Evolutionary conservation across 495 filamentous ascomycete species (phyloP).

Genomic region (Arthonia radiata): DNA sequence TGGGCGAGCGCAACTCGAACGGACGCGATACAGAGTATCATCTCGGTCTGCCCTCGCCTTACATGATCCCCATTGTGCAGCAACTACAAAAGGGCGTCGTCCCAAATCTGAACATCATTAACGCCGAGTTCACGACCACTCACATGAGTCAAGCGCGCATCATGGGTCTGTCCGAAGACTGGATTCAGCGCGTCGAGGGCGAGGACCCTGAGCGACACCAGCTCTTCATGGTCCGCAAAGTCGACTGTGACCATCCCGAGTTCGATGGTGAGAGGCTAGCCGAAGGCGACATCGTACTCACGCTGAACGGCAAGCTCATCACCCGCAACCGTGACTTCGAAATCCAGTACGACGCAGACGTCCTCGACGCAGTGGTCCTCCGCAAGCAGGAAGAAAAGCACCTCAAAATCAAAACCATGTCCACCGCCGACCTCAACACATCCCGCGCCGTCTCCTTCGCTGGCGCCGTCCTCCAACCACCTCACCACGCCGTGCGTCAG

Average conservation of each 20-base stretch:
- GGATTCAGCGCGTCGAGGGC: constrained; percentile 68
- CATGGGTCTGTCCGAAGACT: constrained; percentile 90
- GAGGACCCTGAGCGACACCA: constrained; percentile 82
- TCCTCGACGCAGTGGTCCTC: constrained; percentile 68
- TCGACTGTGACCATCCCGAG: constrained; percentile 43
- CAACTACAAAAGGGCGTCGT: constrained; percentile 57
- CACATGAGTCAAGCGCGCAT: constrained; percentile 95
- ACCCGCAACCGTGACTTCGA: constrained; percentile 83
- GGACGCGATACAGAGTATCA: constrained; percentile 93
- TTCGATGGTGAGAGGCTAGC: constrained; percentile 42
- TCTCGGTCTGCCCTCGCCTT: constrained; percentile 73
- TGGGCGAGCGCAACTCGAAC: constrained; percentile 60
- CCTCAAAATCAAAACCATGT: constrained; percentile 61
- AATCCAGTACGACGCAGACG: constrained; percentile 78
- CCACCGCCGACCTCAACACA: constrained; percentile 78
- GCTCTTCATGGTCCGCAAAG: constrained; percentile 94
- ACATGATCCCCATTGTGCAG: constrained; percentile 56
- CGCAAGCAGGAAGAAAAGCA: constrained; percentile 57
- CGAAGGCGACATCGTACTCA: constrained; percentile 84
- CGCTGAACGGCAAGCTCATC: constrained; percentile 72
- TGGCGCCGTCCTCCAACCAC: constrained; percentile 75
- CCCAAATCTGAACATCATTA: constrained; percentile 68
- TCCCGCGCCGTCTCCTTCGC: constrained; percentile 82
- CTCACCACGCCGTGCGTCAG: constrained; percentile 88
- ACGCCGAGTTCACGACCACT: constrained; percentile 80